Conservation (phyloP, 1,139 yeast genomes). For the Hyphopichia fennica region DNA sequence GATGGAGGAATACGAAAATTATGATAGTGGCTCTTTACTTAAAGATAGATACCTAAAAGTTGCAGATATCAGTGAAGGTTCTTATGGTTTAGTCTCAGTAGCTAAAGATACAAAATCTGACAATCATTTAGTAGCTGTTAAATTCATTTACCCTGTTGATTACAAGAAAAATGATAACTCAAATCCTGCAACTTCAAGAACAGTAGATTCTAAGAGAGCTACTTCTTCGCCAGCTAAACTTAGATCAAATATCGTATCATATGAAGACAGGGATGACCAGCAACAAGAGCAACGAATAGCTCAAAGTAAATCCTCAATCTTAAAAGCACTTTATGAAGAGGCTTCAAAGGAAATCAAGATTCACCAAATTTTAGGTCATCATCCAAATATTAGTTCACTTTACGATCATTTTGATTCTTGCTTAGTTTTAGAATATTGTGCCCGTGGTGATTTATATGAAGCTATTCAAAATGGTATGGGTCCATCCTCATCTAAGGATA, state of each 20-base stretch:
- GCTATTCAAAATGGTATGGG: conserved; percentile 82
- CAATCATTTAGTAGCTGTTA: conserved; percentile 72
- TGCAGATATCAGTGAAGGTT: conserved; percentile 85
- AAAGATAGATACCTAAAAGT: conserved; percentile 66
- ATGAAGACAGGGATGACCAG: conserved; percentile 9
- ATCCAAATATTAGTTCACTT: conserved; percentile 63
- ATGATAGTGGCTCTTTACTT: conserved; percentile 63
- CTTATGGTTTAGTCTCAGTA: conserved; percentile 87
- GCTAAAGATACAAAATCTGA: conserved; percentile 65
- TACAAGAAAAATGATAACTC: conserved; percentile 27
- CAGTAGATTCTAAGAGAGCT: conserved; percentile 16
- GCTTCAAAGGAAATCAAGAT: conserved; percentile 79
- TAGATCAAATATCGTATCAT: conserved; percentile 18
- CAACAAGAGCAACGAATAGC: neutral
- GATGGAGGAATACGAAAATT: conserved; percentile 50
- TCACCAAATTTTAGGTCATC: conserved; percentile 66
- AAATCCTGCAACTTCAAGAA: conserved; percentile 5
- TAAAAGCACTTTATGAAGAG: conserved; percentile 51
- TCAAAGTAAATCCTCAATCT: conserved; percentile 13
- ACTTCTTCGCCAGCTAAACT: conserved; percentile 42
- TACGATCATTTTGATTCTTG: conserved; percentile 80
- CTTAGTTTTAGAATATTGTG: conserved; percentile 81
- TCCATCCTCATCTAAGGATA: conserved; percentile 73
- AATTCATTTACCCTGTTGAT: conserved; percentile 64
- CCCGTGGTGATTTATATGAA: conserved; percentile 92